These are phyloP conservation scores for Metschnikowia rubicola DNA, from an alignment of 805 yeast species.

Conservation along the genomic window DNA sequence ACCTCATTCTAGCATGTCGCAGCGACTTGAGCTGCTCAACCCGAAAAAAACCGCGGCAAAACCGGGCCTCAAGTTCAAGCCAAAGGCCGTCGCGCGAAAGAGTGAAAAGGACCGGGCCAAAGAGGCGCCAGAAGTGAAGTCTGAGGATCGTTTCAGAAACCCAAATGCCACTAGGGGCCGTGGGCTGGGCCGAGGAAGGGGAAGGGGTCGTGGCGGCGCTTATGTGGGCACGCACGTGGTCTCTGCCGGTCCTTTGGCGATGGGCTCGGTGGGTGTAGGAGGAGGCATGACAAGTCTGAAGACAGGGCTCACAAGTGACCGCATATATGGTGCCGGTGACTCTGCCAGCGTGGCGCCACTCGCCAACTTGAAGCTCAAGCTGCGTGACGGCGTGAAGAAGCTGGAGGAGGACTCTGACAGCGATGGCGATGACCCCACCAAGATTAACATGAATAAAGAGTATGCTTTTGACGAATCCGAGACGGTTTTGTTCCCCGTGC, in stretches of 20 bases:
- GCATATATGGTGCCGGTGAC: slow-evolving; percentile 43
- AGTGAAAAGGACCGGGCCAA: slow-evolving; percentile 81
- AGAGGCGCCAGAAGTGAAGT: slow-evolving; percentile 56
- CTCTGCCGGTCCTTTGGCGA: slow-evolving; percentile 69
- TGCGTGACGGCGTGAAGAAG: slow-evolving; percentile 10
- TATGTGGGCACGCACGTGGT: slow-evolving; percentile 59
- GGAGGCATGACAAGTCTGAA: slow-evolving; percentile 24
- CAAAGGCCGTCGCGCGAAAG: slow-evolving; percentile 82
- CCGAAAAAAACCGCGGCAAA: slow-evolving; percentile 36
- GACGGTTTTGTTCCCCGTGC: slow-evolving; percentile 62
- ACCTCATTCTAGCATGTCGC: slow-evolving; percentile 27
- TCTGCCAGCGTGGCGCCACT: slow-evolving; percentile 39
- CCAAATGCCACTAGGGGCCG: slow-evolving; percentile 18
- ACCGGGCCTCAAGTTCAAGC: slow-evolving; percentile 71
- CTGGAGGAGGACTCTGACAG: slow-evolving; percentile 22
- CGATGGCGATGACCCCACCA: slow-evolving; percentile 42
- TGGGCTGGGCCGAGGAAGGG: slow-evolving; percentile 31
- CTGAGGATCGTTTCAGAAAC: slow-evolving; percentile 22
- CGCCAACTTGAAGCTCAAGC: slow-evolving; percentile 32
- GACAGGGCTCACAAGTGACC: slow-evolving; percentile 26
- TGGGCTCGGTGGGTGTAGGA: slow-evolving; percentile 54
- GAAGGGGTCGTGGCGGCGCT: slow-evolving; percentile 36
- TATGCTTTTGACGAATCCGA: slow-evolving; percentile 52
- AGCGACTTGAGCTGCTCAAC: slow-evolving; percentile 40
- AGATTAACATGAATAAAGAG: slow-evolving; percentile 63